Evolutionary conservation across 2,329 filamentous ascomycete genomes (phyloP).

Genomic region (Stachybotrys chlorohalonatus): DNA sequence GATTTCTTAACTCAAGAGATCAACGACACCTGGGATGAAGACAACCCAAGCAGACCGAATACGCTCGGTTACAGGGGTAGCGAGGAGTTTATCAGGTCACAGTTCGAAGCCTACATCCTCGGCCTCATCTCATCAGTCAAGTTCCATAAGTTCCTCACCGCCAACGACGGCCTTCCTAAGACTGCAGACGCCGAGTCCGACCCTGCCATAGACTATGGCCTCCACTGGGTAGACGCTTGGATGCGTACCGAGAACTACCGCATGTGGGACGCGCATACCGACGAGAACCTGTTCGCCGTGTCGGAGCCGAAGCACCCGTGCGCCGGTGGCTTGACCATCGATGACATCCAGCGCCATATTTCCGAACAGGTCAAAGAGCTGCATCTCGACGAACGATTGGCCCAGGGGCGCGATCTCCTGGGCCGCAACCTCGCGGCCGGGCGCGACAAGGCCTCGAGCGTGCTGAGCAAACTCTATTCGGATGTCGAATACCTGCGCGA

Average conservation of each 20-base stretch:
- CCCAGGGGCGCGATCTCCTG: conserved; percentile 72
- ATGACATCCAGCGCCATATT: conserved; percentile 85
- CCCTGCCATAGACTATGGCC: conserved; percentile 72
- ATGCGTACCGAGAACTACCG: conserved; percentile 80
- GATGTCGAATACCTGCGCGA: conserved; percentile 65
- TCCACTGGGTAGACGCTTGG: conserved; percentile 85
- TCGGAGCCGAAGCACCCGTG: conserved; percentile 90
- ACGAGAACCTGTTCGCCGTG: conserved; percentile 87
- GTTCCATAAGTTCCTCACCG: conserved; percentile 67
- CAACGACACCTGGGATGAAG: conserved; percentile 92
- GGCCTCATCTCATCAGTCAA: conserved; percentile 83
- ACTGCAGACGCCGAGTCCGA: conserved; percentile 70
- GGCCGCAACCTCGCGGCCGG: conserved; percentile 86
- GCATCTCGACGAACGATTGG: conserved; percentile 84
- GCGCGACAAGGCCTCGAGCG: conserved; percentile 75
- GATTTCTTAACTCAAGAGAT: conserved; percentile 90
- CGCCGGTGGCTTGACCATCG: conserved; percentile 83
- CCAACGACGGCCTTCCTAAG: conserved; percentile 58
- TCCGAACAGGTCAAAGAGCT: conserved; percentile 89
- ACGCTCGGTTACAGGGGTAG: conserved; percentile 92
- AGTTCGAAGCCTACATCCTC: conserved; percentile 94
- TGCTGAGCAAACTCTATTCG: conserved; percentile 81
- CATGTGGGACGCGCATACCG: conserved; percentile 73
- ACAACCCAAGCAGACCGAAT: conserved; percentile 81
- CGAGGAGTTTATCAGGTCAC: conserved; percentile 92